Percentiles rank a stretch among this genome's conserved stretches.
Evolutionary conservation across 2,329 filamentous ascomycete genomes (phyloP).

Genomic region (Penicillium digitatum): DNA sequence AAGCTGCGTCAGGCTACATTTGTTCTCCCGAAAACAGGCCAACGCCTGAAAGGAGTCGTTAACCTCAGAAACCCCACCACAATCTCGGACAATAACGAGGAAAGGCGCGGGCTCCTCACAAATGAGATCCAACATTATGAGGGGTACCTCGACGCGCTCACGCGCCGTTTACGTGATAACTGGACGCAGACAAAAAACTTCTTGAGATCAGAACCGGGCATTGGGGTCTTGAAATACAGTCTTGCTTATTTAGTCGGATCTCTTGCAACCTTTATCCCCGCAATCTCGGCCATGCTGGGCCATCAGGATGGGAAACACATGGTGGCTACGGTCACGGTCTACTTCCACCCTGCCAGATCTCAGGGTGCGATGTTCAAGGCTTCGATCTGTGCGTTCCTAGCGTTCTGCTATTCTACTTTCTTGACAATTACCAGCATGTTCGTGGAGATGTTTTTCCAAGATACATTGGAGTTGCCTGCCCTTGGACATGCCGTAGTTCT

Average conservation of each 20-base stretch:
- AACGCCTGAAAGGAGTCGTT: constrained; percentile 75
- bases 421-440: constrained; percentile 82
- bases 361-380: constrained; percentile 88
- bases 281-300: constrained; percentile 69
- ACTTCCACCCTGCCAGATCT: constrained; percentile 85
- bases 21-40: constrained; percentile 79
- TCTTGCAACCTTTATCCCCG: constrained; percentile 75
- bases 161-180: constrained; percentile 32
- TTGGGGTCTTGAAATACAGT: constrained; percentile 83
- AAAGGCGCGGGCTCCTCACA: constrained; percentile 35
- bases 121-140: constrained; percentile 21
- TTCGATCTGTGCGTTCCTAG: constrained; percentile 68
- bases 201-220: constrained; percentile 67
- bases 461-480: constrained; percentile 60
- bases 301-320: constrained; percentile 89
- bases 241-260: constrained; percentile 84
- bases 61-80: constrained; percentile 59
- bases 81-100: constrained; percentile 22
- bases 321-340: constrained; percentile 88
- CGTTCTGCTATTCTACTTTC: constrained; percentile 72
- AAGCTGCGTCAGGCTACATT: constrained; percentile 80
- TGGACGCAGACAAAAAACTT: constrained; percentile 54
- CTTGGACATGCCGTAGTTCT: constrained; percentile 77
- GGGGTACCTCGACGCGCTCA: constrained; percentile 17
- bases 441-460: constrained; percentile 74